Evolutionary conservation across 106 monocot species (phyloP).

Genomic region (Apostasia ramifera): DNA sequence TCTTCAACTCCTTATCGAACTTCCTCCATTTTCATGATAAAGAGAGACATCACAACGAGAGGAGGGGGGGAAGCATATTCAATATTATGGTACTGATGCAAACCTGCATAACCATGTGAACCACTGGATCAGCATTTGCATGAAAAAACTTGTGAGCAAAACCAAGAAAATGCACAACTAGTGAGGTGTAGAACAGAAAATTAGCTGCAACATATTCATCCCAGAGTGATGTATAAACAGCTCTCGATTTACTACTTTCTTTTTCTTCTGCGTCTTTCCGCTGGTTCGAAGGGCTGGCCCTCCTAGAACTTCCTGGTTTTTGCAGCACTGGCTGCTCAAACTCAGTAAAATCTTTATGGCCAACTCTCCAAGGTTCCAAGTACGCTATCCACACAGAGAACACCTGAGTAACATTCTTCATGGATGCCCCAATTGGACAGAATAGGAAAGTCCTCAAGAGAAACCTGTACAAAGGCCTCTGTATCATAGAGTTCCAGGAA

Average conservation of each 20-base stretch:
- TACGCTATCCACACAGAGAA: slow-evolving; percentile 64
- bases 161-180: slow-evolving; percentile 83
- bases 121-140: slow-evolving; percentile 41
- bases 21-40: too few species aligned
- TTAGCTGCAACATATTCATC: slow-evolving; percentile 61
- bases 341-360: slow-evolving; percentile 38
- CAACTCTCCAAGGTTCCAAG: slow-evolving; percentile 68
- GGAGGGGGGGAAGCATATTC: too few species aligned
- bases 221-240: slow-evolving; percentile 41
- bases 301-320: slow-evolving; percentile 11
- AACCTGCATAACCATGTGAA: slow-evolving; percentile 76
- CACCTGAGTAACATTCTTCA: slow-evolving; percentile 72
- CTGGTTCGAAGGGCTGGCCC: neutral
- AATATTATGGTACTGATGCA: slow-evolving; percentile 2
- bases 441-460: slow-evolving; percentile 77
- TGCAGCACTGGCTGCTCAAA: slow-evolving; percentile 23
- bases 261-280: slow-evolving; percentile 15
- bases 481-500: slow-evolving; percentile 58
- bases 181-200: slow-evolving; percentile 82
- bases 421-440: slow-evolving; percentile 63
- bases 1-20: too few species aligned
- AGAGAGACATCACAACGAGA: too few species aligned
- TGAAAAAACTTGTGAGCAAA: slow-evolving; percentile 91
- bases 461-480: slow-evolving; percentile 89
- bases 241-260: neutral